Base-by-base conservation (phyloP, 208 protist species). In the Leishmania gerbilli region DNA sequence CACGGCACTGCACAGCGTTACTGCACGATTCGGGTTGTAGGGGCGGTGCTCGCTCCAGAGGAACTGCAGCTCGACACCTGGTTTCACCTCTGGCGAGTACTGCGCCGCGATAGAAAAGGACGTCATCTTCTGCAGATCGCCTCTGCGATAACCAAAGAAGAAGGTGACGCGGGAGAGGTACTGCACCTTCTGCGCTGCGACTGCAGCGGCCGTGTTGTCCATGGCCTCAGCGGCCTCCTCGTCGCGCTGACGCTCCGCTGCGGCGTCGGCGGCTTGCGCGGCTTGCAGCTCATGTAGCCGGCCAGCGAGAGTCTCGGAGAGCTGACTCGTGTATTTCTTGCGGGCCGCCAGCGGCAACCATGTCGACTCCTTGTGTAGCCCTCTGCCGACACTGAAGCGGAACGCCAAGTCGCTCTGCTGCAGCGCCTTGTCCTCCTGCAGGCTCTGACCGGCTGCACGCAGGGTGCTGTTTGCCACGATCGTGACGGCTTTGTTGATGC, bases 271-370 rank as follows among this genome's bases (percentile, higher is more conserved):
- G 1, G 53, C 37, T 40, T 62, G 64, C 72, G 65, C 78, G 9
- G 74, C 74, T 8, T 77, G 62, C 58, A 79, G 13, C 15, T 51
- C 65, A 7, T 40, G 24, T 19, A 77, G 24, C 1, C 67, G 80
- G 27, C 60, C 65, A 49, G n/a, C 19, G 21, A 79, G 77, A 8
- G 77, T 21, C 37, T 34, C 45, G 8, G 65, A 31, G 47, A 87
- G 68, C 37, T 34, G 11, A 40, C 53, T 68, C 42, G 77, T 74
- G 40, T 84, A 68, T 40, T 47, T 71, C n/a, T 72, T 77, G 1
- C 82, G 83, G 58, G 84, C 71, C 1, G 89, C 80, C 2, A 97
- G 40, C 27, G 93, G 92, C 47, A 95, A 65, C 93, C 93, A 97
- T 53, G 90, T 90, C 27, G 92, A 95, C 64, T 94, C 85, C 81